Evolutionary conservation across 1,139 yeast species (phyloP), one percentile per base, ranked within the genome.

Genomic region (Arxiozyma slooffiae): DNA sequence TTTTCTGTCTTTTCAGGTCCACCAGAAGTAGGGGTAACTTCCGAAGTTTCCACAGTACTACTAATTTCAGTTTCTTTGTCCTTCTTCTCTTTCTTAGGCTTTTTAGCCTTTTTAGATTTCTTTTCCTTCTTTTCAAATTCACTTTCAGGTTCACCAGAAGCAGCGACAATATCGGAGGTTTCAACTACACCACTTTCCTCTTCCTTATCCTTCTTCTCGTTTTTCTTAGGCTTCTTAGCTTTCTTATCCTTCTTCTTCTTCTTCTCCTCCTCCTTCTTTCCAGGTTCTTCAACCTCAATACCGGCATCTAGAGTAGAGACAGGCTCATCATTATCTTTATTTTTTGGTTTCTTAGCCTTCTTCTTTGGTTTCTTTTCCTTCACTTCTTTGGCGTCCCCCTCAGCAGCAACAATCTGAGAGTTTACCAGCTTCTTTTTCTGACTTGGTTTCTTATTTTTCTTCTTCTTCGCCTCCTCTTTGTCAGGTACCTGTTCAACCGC

Each of bases 321-420:
- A 42, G 41, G 9, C 20, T 23, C 38, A 3, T 34, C 36, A 6
- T 17, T 21, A 21, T 46, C 23, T 1, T 6, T 18, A 23, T 17
- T 23, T 6, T 41, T 26, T 34, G 36, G 34, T 21, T 42, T 44
- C 41, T 51, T 46, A 18, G 44, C 20, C 30, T 46, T 44, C 30
- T 39, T 43, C 39, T 44, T 50, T 36, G 39, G 30, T 22, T 43
- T 34, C 17, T 42, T 47, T 41, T 46, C 38, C 14, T 40, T 40
- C 17, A 21, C 42, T 40, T 23, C 24, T 1, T 22, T 17, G 20
- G 22, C 30, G 11, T 23, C 36, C 11, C 36, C 36, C 14, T 30
- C 36, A 11, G n/a, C 36, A 30, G 14, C 36, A 11, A 30, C 36
- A 6, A n/a, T n/a, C n/a, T n/a, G n/a, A n/a, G n/a, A n/a, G n/a